Evolutionary conservation across 2,329 filamentous ascomycete genomes (phyloP).

Genomic region (Calonectria honghensis): DNA sequence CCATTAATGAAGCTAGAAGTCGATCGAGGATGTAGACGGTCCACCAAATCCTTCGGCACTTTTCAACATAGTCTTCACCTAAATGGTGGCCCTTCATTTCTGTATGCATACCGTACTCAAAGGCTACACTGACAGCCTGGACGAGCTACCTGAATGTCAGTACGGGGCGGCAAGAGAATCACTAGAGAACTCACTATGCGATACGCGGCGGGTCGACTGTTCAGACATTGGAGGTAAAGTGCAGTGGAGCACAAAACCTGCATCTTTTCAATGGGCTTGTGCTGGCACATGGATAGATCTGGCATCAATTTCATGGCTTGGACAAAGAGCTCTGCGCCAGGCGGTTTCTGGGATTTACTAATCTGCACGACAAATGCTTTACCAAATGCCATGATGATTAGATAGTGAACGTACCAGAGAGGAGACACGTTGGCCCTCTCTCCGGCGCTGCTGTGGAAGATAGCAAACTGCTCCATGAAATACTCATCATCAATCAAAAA

Average conservation of each 20-base stretch:
- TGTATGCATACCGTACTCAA: slow-evolving; percentile 47
- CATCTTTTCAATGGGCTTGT: slow-evolving; percentile 43
- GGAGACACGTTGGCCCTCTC: slow-evolving; percentile 29
- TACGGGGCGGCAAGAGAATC: not conserved
- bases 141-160: slow-evolving; percentile 37
- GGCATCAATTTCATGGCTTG: slow-evolving; percentile 51
- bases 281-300: slow-evolving; percentile 45
- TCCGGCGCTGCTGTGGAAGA: slow-evolving; percentile 38
- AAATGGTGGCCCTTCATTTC: slow-evolving; percentile 46
- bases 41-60: slow-evolving; percentile 44
- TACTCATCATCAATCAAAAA: slow-evolving; percentile 45
- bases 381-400: slow-evolving; percentile 47
- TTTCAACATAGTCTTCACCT: slow-evolving; percentile 41
- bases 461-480: slow-evolving; percentile 45
- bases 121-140: slow-evolving; percentile 38
- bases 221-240: slow-evolving; percentile 44
- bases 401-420: slow-evolving; percentile 50
- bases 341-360: slow-evolving; percentile 43
- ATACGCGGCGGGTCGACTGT: slow-evolving; percentile 40
- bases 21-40: slow-evolving; percentile 49
- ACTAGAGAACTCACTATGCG: slow-evolving; percentile 26
- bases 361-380: slow-evolving; percentile 49
- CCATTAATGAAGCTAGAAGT: slow-evolving; percentile 45
- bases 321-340: slow-evolving; percentile 44
- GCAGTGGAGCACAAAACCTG: slow-evolving; percentile 47